Evolutionary conservation across 2,329 filamentous ascomycete species (phyloP).

Genomic region (Aspergillus terreus): DNA sequence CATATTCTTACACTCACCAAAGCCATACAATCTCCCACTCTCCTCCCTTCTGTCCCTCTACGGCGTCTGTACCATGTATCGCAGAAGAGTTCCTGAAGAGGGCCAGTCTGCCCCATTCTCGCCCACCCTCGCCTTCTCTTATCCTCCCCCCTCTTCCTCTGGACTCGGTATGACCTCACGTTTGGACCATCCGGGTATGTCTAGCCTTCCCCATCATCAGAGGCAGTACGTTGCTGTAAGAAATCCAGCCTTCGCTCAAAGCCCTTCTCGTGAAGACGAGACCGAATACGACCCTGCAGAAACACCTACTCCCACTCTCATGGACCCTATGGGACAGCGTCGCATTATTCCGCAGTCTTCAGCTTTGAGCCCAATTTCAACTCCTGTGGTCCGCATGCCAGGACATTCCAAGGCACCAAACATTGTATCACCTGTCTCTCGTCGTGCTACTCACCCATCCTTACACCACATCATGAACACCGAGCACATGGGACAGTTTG

Average conservation of each 20-base stretch:
- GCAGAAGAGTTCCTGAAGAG: no score
- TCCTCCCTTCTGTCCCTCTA: background rate
- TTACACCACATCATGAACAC: conserved; percentile 1
- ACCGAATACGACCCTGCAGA: background rate
- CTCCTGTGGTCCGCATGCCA: background rate
- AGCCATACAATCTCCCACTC: background rate
- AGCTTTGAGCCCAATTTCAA: background rate
- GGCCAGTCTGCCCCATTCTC: background rate
- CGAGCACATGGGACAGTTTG: conserved; percentile 1
- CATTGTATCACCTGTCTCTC: background rate
- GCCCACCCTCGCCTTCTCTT: background rate
- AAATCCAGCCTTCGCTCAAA: background rate
- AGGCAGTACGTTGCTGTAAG: background rate
- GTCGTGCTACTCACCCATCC: background rate
- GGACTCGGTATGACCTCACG: background rate
- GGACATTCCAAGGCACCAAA: background rate
- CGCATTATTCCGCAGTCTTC: background rate
- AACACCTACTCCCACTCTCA: conserved; percentile 1
- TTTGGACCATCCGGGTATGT: conserved; percentile 2
- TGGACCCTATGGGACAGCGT: background rate
- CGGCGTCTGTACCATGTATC: background rate
- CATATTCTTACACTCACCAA: background rate
- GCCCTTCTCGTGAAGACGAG: background rate
- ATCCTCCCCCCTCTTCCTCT: background rate
- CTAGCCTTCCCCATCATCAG: background rate